Evolutionary conservation across 805 yeast species (phyloP).

Genomic region (Yarrowia phangngaensis): DNA sequence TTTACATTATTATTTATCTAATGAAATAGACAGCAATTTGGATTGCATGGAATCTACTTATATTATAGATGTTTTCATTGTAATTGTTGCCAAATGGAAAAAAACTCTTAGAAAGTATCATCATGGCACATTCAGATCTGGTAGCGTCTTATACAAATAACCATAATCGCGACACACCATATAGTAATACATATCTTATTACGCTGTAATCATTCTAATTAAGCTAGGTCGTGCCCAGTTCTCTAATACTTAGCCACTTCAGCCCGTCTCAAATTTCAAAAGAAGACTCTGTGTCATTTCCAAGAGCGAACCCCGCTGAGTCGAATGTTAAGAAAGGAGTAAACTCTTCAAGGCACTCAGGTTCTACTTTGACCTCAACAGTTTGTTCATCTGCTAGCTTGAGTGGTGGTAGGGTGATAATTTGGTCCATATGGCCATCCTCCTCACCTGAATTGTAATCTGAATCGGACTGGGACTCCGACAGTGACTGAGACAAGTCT

Average conservation of each 20-base stretch:
- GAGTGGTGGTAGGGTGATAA: slow-evolving; percentile 6
- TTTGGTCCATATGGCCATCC: not conserved
- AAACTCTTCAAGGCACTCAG: slow-evolving; percentile 17
- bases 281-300: slow-evolving; percentile 1
- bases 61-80: not conserved
- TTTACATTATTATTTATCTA: slow-evolving; percentile 9
- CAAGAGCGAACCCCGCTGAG: slow-evolving; percentile 11
- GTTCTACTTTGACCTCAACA: slow-evolving; percentile 10
- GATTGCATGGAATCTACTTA: slow-evolving; percentile 7
- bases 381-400: not conserved
- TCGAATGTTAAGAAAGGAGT: slow-evolving; percentile 14
- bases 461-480: slow-evolving; percentile 4
- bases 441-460: slow-evolving; percentile 10
- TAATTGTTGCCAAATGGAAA: slow-evolving; percentile 4
- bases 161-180: too few species aligned
- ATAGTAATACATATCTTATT: too few species aligned
- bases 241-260: not conserved
- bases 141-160: too few species aligned
- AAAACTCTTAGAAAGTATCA: too few species aligned
- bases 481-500: slow-evolving; percentile 16
- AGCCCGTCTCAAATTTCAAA: not conserved
- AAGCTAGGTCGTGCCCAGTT: too few species aligned
- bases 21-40: slow-evolving; percentile 13
- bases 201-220: too few species aligned
- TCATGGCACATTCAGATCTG: too few species aligned